Base-by-base conservation (phyloP, 345 rosid genomes). In the Salix dunnii region DNA sequence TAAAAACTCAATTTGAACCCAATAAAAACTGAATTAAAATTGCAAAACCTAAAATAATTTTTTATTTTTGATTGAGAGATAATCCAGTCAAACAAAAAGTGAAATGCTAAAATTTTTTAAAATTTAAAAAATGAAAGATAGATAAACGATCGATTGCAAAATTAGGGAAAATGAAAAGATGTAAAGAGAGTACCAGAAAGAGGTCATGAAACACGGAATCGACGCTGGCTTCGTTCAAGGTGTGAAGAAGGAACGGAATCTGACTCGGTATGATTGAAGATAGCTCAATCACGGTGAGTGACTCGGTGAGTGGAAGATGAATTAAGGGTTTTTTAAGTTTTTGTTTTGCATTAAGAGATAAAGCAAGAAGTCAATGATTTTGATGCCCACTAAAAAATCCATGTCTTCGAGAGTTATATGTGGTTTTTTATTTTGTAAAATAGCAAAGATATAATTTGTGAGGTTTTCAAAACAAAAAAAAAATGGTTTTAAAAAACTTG, bases 221-320 rank as follows among this genome's bases (percentile, higher is more conserved):
- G 79, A 71, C 78, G 85, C 85, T 88, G 79, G 90, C 79, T 70
- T 89, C 97, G 81, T 72, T 82, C 83, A 87, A 75, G 80, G 83
- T 80, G 66, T 80, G 85, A 55, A 96, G 88, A 82, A 90, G 66
- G 89, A 89, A 91, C 75, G 92, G 94, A 82, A 90, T 84, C 85
- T 91, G 92, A 27, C 79, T 76, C 30, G 90, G 75, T 76, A 91
- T 73, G 60, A 84, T 79, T 28, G 90, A 83, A 40, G 94, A 84
- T 60, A 80, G 74, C 73, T 80, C 72, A 10, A 83, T 79, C 96
- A 95, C 90, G 86, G 85, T 63, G 71, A 68, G 62, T 13, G 55
- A 77, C 27, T 11, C 48, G 61, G 64, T 33, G 71, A 70, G 38
- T 68, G 25, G 4, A 61, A 73, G 18, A 31, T 17, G 6, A 6